Percentiles rank a stretch among this genome's conserved stretches.
phyloP scores from a whole-genome alignment of 192 early-diverging fungal genomes.

The Spizellomyces sp. region DNA sequence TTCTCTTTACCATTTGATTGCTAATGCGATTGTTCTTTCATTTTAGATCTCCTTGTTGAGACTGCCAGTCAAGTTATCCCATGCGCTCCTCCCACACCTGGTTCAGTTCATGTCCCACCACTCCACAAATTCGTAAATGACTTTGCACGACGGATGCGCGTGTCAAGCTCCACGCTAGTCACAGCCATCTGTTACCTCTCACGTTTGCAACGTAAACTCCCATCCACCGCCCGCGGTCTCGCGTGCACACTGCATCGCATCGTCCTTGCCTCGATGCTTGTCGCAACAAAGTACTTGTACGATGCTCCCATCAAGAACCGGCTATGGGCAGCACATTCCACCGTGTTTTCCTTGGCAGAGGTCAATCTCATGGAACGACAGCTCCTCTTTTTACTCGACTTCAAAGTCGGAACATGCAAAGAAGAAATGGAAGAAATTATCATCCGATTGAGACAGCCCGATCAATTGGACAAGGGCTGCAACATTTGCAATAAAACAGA shows the following conservation, averaged over 20 bases:
- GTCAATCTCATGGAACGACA: constrained; percentile 53
- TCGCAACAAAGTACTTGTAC: constrained; percentile 37
- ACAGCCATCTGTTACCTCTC: constrained; percentile 14
- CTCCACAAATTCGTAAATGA: not conserved
- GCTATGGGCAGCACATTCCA: constrained; percentile 19
- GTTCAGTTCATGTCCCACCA: not conserved
- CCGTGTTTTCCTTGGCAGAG: constrained; percentile 36
- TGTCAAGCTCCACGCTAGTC: constrained; percentile 3
- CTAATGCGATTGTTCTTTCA: no score
- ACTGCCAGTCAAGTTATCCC: not conserved
- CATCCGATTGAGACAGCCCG: not conserved
- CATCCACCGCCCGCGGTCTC: constrained; percentile 29
- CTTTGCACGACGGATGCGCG: not conserved
- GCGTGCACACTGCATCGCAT: constrained; percentile 44
- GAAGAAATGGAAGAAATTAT: not conserved
- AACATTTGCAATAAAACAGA: no score
- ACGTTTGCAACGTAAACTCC: constrained; percentile 24
- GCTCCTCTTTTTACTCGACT: constrained; percentile 40
- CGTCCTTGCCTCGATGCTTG: constrained; percentile 36
- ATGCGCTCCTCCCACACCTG: not conserved
- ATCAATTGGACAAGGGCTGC: no score
- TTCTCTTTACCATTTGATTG: no score
- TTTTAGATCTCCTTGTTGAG: not conserved
- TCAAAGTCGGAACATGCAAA: not conserved
- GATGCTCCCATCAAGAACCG: constrained; percentile 40